phyloP scores from a whole-genome alignment of 2,329 filamentous ascomycete species.

The Emergomyces africanus region DNA sequence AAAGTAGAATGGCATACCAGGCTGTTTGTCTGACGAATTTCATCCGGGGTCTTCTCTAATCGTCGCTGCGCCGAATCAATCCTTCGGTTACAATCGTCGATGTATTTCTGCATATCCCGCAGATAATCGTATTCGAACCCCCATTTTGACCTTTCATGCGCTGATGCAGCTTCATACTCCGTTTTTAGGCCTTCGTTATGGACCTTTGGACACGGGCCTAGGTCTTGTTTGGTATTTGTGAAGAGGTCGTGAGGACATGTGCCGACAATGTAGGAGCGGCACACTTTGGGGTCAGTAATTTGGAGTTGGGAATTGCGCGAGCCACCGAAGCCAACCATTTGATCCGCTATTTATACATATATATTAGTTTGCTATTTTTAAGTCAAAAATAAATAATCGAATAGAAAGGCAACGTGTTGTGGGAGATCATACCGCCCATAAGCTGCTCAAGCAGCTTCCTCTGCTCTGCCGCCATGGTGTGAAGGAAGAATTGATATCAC shows the following conservation, averaged over 20 bases:
- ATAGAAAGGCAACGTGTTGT: not conserved
- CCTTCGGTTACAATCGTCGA: conserved; percentile 88
- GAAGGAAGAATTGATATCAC: not conserved
- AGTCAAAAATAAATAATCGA: not conserved
- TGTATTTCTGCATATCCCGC: conserved; percentile 90
- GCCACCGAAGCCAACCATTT: conserved; percentile 67
- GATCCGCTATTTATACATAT: conserved; percentile 31
- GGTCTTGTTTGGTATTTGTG: conserved; percentile 97
- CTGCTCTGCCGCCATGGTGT: conserved; percentile 90
- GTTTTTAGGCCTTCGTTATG: conserved; percentile 80
- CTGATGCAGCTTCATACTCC: conserved; percentile 67
- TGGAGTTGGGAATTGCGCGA: conserved; percentile 68
- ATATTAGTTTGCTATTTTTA: not conserved
- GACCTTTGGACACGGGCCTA: conserved; percentile 76
- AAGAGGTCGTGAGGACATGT: conserved; percentile 98
- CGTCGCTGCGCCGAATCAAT: conserved; percentile 84
- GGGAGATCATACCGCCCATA: conserved; percentile 40
- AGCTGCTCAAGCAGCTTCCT: conserved; percentile 96
- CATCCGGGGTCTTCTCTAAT: conserved; percentile 93
- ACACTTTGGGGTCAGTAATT: conserved; percentile 85
- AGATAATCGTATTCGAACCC: conserved; percentile 97
- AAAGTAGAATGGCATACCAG: conserved; percentile 38
- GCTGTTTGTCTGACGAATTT: conserved; percentile 88
- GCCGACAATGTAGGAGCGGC: conserved; percentile 83
- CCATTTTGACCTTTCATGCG: conserved; percentile 60